phyloP scores from a whole-genome alignment of 1,284 basidiomycete species.

The Cutaneotrichosporon arboriforme region DNA sequence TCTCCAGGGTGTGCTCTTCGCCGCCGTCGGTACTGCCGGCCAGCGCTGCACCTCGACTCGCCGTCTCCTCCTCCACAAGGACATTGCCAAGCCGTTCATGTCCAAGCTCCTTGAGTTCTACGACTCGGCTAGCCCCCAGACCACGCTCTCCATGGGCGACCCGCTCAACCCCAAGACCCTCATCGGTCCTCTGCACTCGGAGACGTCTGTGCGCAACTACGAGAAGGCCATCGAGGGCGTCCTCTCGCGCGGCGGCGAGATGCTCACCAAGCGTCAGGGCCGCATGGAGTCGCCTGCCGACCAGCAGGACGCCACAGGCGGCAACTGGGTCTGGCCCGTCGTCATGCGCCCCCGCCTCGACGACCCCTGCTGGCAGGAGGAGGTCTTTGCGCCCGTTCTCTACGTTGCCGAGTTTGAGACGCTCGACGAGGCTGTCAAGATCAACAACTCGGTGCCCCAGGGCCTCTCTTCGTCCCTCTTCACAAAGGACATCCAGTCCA shows the following conservation, averaged over 20 bases:
- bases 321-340: slow-evolving; percentile 84
- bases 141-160: slow-evolving; percentile 65
- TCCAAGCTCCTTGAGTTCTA: slow-evolving; percentile 59
- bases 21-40: slow-evolving; percentile 88
- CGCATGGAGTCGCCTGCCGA: slow-evolving; percentile 32
- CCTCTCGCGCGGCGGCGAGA: slow-evolving; percentile 63
- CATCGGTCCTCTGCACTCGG: slow-evolving; percentile 79
- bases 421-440: slow-evolving; percentile 79
- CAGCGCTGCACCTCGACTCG: slow-evolving; percentile 93
- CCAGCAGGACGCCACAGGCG: slow-evolving; percentile 53
- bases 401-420: slow-evolving; percentile 85
- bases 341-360: slow-evolving; percentile 55
- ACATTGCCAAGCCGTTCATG: slow-evolving; percentile 71
- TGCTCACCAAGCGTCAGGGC: slow-evolving; percentile 49
- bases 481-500: slow-evolving; percentile 72
- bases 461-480: slow-evolving; percentile 82
- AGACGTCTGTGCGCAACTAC: slow-evolving; percentile 62
- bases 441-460: slow-evolving; percentile 90
- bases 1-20: slow-evolving; percentile 76
- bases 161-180: slow-evolving; percentile 69
- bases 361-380: slow-evolving; percentile 42
- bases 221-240: slow-evolving; percentile 61
- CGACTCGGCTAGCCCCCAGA: slow-evolving; percentile 55
- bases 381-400: slow-evolving; percentile 54
- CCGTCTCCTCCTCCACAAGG: slow-evolving; percentile 76